Base-by-base conservation (phyloP, 768 basidiomycete genomes). In the Hypholoma sublateritium region DNA sequence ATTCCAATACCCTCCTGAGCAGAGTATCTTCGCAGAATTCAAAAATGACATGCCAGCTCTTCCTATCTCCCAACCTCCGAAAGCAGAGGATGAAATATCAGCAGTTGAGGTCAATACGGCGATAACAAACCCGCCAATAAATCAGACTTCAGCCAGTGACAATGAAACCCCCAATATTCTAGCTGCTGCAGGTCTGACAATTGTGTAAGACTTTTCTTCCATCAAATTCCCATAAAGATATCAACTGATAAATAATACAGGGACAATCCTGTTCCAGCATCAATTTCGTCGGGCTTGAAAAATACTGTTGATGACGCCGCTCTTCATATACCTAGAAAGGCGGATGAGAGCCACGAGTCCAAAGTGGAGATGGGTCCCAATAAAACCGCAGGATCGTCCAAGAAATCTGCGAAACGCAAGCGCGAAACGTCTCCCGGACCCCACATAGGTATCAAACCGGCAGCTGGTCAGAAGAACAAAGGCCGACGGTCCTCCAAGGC, bases 1-100 rank as follows among this genome's bases (percentile, higher is more conserved):
- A 37, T 46, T 69, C 14, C 58, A 60, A 24, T 69, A 68, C 58
- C 68, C 69, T 16, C 57, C 60, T n/a, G 62, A 62, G 44, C 37
- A 53, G 16, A 39, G 35, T 6, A 32, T 37, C 9, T 17, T 22
- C 5, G 42, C 24, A 24, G 53, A 53, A 45, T 11, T 53, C 53
- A 53, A 19, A 34, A 36, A 35, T 9, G 42, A 32, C 2, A 32
- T 32, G 28, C 28, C 28, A 32, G 28, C 28, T 32, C 28, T 52
- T 43, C 17, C 37, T 25, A 21, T 45, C 19, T 35, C 43, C 14
- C 35, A 34, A 7, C 22, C 42, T 17, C 17, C 52, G 7, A 36
- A 61, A 50, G 46, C 35, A 12, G 39, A 54, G 49, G 35, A 57
- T 5, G 28, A 32, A 32, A 9, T 32, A 32, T 32, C 28, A 32